Evolutionary conservation across 2,329 filamentous ascomycete genomes (phyloP).

Genomic region (Calonectria ilicicola): DNA sequence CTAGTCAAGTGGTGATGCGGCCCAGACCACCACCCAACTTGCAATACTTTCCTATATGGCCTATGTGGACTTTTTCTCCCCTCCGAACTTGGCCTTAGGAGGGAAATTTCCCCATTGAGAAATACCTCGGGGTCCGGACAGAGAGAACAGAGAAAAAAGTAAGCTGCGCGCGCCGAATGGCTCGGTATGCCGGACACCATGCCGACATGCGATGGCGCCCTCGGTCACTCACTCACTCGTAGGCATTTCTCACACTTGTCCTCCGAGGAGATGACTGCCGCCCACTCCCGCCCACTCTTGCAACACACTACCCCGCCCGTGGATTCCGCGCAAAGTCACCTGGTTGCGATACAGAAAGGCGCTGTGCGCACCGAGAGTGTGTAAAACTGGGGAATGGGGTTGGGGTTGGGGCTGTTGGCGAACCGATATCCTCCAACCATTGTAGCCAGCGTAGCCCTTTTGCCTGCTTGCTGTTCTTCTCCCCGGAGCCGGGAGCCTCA

Average conservation of each 20-base stretch:
- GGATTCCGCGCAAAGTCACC: slow-evolving; percentile 12
- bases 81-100: slow-evolving; percentile 23
- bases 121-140: not conserved
- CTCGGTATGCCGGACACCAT: slow-evolving; percentile 28
- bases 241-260: not conserved
- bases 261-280: slow-evolving; percentile 14
- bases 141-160: slow-evolving; percentile 21
- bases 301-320: slow-evolving; percentile 21
- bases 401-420: not conserved
- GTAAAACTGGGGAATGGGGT: slow-evolving; percentile 22
- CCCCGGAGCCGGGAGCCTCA: not conserved
- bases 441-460: not conserved
- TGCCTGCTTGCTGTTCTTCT: slow-evolving; percentile 1
- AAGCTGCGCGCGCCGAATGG: not conserved
- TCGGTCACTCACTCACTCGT: slow-evolving; percentile 22
- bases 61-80: slow-evolving; percentile 10
- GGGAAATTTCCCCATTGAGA: slow-evolving; percentile 39
- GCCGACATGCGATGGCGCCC: slow-evolving; percentile 32
- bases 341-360: slow-evolving; percentile 2
- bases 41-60: not conserved
- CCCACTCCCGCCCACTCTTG: slow-evolving; percentile 19
- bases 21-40: not conserved
- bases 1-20: not conserved
- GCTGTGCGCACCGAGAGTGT: not conserved
- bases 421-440: slow-evolving; percentile 8